Conservation (phyloP, 306 rosid species). For the Astragalus glycyphyllos region DNA sequence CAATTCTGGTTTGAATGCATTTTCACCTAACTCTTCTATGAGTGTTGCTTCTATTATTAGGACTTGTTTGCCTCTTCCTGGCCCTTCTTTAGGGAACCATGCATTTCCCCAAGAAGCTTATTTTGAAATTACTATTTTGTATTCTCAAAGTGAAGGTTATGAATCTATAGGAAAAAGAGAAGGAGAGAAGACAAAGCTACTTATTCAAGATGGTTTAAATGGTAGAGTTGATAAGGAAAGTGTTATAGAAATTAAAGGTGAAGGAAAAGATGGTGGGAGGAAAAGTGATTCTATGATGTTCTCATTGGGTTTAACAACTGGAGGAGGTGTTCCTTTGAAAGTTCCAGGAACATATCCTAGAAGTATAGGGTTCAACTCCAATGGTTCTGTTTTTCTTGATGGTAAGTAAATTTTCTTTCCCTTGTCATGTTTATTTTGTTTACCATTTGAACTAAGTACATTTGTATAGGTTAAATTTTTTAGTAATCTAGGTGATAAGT, state of each 20-base stretch:
- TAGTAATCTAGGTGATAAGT: not conserved
- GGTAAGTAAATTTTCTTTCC: slow-evolving; percentile 56
- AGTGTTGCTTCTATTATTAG: slow-evolving; percentile 59
- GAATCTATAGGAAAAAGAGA: slow-evolving; percentile 49
- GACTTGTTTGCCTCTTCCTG: slow-evolving; percentile 84
- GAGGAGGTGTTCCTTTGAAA: slow-evolving; percentile 58
- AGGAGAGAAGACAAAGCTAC: slow-evolving; percentile 78
- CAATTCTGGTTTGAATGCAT: slow-evolving; percentile 63
- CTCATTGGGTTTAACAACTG: slow-evolving; percentile 75
- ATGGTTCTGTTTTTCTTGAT: slow-evolving; percentile 82
- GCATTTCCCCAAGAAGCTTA: slow-evolving; percentile 94
- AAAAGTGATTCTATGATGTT: slow-evolving; percentile 54
- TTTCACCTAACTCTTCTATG: slow-evolving; percentile 40
- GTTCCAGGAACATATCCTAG: slow-evolving; percentile 77
- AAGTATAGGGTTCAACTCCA: slow-evolving; percentile 90
- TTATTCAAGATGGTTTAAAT: slow-evolving; percentile 55
- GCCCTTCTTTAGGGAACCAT: slow-evolving; percentile 73
- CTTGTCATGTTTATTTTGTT: slow-evolving; percentile 28
- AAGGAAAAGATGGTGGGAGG: slow-evolving; percentile 50
- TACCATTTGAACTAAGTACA: slow-evolving; percentile 10
- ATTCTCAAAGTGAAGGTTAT: slow-evolving; percentile 37
- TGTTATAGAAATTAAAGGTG: slow-evolving; percentile 58
- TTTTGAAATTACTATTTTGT: slow-evolving; percentile 78
- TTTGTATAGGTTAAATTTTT: slow-evolving; percentile 8
- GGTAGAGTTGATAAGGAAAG: slow-evolving; percentile 44